A percentile compares a stretch with the other conserved stretches of the same genome.
Evolutionary conservation across 164 flowering plant genomes (phyloP).

Genomic region (Warburgia ugandensis): DNA sequence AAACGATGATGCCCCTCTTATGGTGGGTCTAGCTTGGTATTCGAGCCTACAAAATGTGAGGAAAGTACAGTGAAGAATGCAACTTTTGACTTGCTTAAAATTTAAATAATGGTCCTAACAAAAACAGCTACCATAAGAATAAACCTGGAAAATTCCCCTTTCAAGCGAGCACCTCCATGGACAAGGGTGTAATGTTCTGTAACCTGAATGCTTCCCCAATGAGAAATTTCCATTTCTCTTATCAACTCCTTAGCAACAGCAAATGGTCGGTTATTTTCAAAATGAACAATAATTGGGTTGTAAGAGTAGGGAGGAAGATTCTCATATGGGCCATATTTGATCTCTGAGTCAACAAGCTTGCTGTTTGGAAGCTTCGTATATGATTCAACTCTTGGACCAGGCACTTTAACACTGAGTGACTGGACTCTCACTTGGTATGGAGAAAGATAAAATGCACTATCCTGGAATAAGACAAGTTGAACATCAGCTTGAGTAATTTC

Average conservation of each 20-base stretch:
- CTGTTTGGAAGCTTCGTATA: slow-evolving; percentile 67
- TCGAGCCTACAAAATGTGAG: slow-evolving; percentile 55
- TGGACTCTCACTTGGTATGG: slow-evolving; percentile 70
- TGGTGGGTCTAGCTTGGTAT: slow-evolving; percentile 57
- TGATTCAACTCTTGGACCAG: slow-evolving; percentile 71
- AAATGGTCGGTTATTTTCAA: slow-evolving; percentile 66
- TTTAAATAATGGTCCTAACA: neutral
- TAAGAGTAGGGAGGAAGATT: slow-evolving; percentile 63
- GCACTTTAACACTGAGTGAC: slow-evolving; percentile 56
- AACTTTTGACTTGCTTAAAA: neutral
- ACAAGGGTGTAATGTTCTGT: slow-evolving; percentile 75
- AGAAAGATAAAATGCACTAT: slow-evolving; percentile 68
- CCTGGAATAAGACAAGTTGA: slow-evolving; percentile 75
- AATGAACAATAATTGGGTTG: slow-evolving; percentile 62
- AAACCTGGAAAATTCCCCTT: slow-evolving; percentile 93
- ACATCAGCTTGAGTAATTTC: slow-evolving; percentile 75
- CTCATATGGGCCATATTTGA: slow-evolving; percentile 87
- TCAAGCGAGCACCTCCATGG: slow-evolving; percentile 78
- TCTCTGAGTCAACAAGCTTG: slow-evolving; percentile 66
- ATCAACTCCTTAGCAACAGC: slow-evolving; percentile 72
- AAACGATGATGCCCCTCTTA: slow-evolving; percentile 77
- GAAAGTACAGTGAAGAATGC: neutral
- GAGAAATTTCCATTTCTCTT: slow-evolving; percentile 88
- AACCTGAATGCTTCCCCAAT: slow-evolving; percentile 92
- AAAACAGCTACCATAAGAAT: slow-evolving; percentile 1